phyloP scores from a whole-genome alignment of 2,329 filamentous ascomycete genomes.

The Trichoderma semiorbis region DNA sequence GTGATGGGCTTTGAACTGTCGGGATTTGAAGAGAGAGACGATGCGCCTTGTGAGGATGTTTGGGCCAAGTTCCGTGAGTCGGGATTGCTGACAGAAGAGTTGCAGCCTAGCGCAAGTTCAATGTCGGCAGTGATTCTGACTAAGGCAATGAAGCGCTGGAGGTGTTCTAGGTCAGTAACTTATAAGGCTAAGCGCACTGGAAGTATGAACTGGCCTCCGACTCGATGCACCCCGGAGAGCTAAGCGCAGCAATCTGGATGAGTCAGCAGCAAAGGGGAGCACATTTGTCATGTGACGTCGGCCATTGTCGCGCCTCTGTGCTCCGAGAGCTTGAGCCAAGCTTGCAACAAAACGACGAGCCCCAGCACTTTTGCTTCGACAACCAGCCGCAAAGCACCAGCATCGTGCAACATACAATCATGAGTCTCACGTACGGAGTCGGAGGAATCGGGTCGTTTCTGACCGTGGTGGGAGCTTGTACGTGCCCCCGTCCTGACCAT shows the following conservation, averaged over 20 bases:
- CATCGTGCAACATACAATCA: slow-evolving; percentile 37
- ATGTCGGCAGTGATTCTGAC: background rate
- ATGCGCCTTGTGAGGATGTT: background rate
- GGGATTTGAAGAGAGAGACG: background rate
- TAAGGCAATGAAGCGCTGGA: background rate
- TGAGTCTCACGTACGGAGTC: slow-evolving; percentile 71
- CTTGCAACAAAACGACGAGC: slow-evolving; percentile 19
- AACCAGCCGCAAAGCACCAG: slow-evolving; percentile 21
- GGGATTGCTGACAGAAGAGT: background rate
- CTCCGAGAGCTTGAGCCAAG: slow-evolving; percentile 22
- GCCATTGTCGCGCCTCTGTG: slow-evolving; percentile 23
- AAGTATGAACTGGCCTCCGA: slow-evolving; percentile 4
- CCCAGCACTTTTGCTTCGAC: slow-evolving; percentile 22
- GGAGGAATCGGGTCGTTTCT: slow-evolving; percentile 67
- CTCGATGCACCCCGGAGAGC: background rate
- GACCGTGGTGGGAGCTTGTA: slow-evolving; percentile 75
- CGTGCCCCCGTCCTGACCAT: slow-evolving; percentile 33
- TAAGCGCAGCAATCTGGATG: slow-evolving; percentile 20
- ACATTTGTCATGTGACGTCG: slow-evolving; percentile 37
- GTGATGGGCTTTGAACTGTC: background rate
- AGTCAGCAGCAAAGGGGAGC: slow-evolving; percentile 24
- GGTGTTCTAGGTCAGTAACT: background rate
- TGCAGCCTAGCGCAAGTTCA: background rate
- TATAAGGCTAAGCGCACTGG: background rate
- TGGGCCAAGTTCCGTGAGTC: background rate